These are phyloP conservation scores for Stachybotrys echinatus DNA, from an alignment of 2,329 filamentous ascomycete genomes.

Conservation along the genomic window DNA sequence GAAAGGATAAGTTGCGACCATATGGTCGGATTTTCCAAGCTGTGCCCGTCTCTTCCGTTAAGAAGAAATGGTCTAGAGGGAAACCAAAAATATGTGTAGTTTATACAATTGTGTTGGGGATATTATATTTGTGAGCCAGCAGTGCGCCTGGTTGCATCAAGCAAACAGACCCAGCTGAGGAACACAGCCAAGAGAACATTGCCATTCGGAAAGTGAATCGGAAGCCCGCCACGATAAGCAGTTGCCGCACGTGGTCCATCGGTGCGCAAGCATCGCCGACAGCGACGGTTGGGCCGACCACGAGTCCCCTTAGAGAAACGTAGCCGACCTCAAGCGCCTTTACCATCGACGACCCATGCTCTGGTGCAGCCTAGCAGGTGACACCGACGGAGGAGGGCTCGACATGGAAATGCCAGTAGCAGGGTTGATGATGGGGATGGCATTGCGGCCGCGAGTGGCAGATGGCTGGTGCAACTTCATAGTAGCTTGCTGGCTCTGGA, in stretches of 20 bases:
- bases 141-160: slow-evolving; percentile 18
- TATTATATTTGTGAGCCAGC: slow-evolving; percentile 18
- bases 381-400: slow-evolving; percentile 74
- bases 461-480: slow-evolving; percentile 88
- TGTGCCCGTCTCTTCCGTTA: slow-evolving; percentile 16
- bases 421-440: slow-evolving; percentile 97
- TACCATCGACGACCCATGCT: slow-evolving; percentile 51
- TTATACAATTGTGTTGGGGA: neutral
- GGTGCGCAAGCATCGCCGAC: slow-evolving; percentile 21
- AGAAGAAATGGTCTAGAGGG: neutral
- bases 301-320: slow-evolving; percentile 26
- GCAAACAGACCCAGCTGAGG: slow-evolving; percentile 10
- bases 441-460: slow-evolving; percentile 84
- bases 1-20: slow-evolving; percentile 24
- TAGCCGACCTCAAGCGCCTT: slow-evolving; percentile 16
- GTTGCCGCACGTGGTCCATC: neutral
- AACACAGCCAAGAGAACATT: neutral
- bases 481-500: slow-evolving; percentile 59
- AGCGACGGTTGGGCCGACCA: slow-evolving; percentile 27
- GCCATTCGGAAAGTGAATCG: neutral
- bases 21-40: slow-evolving; percentile 41
- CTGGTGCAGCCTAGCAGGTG: slow-evolving; percentile 57
- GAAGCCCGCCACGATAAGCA: slow-evolving; percentile 47
- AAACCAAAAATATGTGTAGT: neutral
- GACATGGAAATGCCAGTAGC: slow-evolving; percentile 83